phyloP scores from a whole-genome alignment of 306 rosid genomes.

The Acacia melanoxylon region DNA sequence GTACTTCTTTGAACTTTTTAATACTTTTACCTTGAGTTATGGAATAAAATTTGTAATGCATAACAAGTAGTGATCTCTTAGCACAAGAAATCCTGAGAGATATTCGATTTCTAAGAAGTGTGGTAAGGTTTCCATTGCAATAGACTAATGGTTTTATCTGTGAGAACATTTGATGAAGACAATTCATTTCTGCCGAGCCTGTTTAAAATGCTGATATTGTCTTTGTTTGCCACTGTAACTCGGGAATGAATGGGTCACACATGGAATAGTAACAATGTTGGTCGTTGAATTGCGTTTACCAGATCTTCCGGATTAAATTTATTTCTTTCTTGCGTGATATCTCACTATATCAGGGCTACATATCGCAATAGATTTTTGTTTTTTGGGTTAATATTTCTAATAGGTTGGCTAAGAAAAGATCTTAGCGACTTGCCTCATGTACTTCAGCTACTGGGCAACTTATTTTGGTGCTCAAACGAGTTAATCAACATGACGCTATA shows the following conservation, averaged over 20 bases:
- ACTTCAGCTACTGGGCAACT: background rate
- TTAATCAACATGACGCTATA: background rate
- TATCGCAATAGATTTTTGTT: background rate
- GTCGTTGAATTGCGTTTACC: background rate
- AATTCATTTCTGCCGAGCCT: background rate
- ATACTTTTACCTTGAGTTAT: background rate
- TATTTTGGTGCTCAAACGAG: background rate
- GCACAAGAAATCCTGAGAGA: background rate
- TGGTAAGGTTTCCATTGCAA: background rate
- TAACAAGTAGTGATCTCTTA: background rate
- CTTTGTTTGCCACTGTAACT: background rate
- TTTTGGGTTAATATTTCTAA: background rate
- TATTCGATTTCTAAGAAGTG: background rate
- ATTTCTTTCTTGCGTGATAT: background rate
- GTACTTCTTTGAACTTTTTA: background rate
- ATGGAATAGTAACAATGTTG: constrained; percentile 1
- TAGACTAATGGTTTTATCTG: background rate
- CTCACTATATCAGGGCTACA: background rate
- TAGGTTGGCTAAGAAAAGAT: background rate
- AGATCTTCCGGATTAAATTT: background rate
- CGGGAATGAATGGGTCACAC: background rate
- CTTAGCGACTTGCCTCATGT: background rate
- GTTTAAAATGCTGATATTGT: background rate
- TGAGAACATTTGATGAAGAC: constrained; percentile 7
- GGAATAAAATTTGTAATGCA: background rate